Evolutionary conservation across 345 rosid species (phyloP), one percentile per base, ranked within the genome.

Genomic region (Noccaea bulbosa): DNA sequence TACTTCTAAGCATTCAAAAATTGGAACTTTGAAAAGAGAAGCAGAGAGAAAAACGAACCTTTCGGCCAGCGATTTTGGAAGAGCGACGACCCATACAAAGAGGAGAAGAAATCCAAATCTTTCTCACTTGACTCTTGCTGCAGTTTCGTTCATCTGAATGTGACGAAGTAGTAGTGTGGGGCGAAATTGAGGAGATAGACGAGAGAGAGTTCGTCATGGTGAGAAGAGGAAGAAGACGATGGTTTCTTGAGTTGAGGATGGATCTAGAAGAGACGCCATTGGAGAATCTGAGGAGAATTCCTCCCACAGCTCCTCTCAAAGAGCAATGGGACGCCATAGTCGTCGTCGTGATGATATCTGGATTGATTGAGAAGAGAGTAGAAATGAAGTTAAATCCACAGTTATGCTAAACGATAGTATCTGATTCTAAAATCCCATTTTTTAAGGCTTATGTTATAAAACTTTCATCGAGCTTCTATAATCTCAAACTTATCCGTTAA

Each of bases 1-100:
- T 45, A 58, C 20, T 16, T 56, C 8, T 30, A 48, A 39, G 39
- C 22, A 49, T 37, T n/a, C 2, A 17, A 30, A 32, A 32, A 40
- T 8, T 38, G 16, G 14, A 20, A 62, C 38, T 30, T 4, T 43
- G 8, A 14, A 30, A 16, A 35, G 12, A 20, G 5, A 20, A 4
- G 8, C 49, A 57, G 52, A 7, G 15, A 48, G 11, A 14, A 5
- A 37, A 50, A 52, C 22, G 24, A 54, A 92, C 97, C 96, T 91
- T 93, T 67, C 94, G 81, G 37, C 93, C 94, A 20, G 98, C 96
- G 54, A 93, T 91, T 69, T 91, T 93, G 80, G 82, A 75, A 63
- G 98, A 93, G 68, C 92, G 91, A 73, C 97, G 71, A 72, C 98
- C 96, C 97, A 87, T 87, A 76, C 88, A 82, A n/a, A 87, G 67